A percentile compares a stretch with the other conserved stretches of the same genome.
These are phyloP conservation scores for grape (Vitis vinifera) DNA, from an alignment of 164 flowering plant genomes.

Conservation along the genomic window ASM3070453v1 NC_081819.1:16765501-16766000, in stretches of 20 bases:
- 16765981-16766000: constrained; percentile 23
- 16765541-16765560: constrained; percentile 75
- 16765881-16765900: constrained; percentile 92
- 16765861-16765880: constrained; percentile 98
- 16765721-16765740: constrained; percentile 31
- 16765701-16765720: constrained; percentile 78
- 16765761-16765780: constrained; percentile 27
- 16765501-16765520: constrained; percentile 56
- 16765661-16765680: constrained; percentile 35
- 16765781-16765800: constrained; percentile 38
- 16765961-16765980: constrained; percentile 24
- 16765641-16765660: constrained; percentile 65
- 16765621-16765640: constrained; percentile 82
- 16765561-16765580: constrained; percentile 56
- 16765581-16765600: constrained; percentile 32
- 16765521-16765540: constrained; percentile 27
- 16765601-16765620: constrained; percentile 70
- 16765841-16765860: constrained; percentile 95
- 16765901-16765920: constrained; percentile 51
- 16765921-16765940: constrained; percentile 47
- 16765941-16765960: constrained; percentile 56
- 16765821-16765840: constrained; percentile 83
- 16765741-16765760: constrained; percentile 6
- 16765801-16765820: constrained; percentile 92
- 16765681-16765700: constrained; percentile 83